Percentiles rank a stretch among this genome's conserved stretches.
Conservation (phyloP, 2,329 filamentous ascomycete genomes). For the Neocatenulostroma microsporum region DNA sequence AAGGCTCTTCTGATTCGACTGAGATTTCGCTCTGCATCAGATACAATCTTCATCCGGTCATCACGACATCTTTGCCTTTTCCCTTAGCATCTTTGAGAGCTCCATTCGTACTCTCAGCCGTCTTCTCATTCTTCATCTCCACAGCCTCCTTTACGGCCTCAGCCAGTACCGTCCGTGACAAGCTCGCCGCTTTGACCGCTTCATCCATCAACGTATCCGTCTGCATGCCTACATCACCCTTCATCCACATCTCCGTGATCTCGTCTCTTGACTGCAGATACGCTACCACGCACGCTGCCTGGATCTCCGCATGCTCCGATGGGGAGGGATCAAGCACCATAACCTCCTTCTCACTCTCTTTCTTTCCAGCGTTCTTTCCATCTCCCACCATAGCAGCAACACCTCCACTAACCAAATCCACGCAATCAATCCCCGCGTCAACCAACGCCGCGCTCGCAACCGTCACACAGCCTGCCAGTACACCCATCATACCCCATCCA, state of each 20-base stretch:
- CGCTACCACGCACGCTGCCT: constrained; percentile 80
- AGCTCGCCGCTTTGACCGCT: constrained; percentile 55
- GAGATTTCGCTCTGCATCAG: background rate
- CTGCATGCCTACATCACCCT: constrained; percentile 53
- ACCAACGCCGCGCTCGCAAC: constrained; percentile 87
- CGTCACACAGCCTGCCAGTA: constrained; percentile 84
- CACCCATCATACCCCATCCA: constrained; percentile 79
- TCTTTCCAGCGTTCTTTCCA: constrained; percentile 17
- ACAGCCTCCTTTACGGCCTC: constrained; percentile 55
- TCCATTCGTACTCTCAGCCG: constrained; percentile 7
- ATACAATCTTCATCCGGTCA: constrained; percentile 23
- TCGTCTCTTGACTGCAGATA: constrained; percentile 84
- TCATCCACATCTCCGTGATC: constrained; percentile 90
- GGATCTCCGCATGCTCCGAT: constrained; percentile 66
- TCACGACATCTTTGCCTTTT: constrained; percentile 18
- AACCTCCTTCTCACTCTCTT: constrained; percentile 23
- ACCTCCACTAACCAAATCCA: constrained; percentile 82
- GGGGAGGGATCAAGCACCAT: constrained; percentile 74
- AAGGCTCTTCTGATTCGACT: background rate
- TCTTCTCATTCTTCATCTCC: constrained; percentile 27
- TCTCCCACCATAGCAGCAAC: constrained; percentile 68
- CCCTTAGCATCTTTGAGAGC: constrained; percentile 13
- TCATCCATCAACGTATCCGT: constrained; percentile 53
- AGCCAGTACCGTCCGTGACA: constrained; percentile 52
- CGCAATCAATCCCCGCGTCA: constrained; percentile 91